These are phyloP conservation scores for Funneliformis mosseae DNA, from an alignment of 192 early-diverging fungal species.

Conservation along the genomic window DNA sequence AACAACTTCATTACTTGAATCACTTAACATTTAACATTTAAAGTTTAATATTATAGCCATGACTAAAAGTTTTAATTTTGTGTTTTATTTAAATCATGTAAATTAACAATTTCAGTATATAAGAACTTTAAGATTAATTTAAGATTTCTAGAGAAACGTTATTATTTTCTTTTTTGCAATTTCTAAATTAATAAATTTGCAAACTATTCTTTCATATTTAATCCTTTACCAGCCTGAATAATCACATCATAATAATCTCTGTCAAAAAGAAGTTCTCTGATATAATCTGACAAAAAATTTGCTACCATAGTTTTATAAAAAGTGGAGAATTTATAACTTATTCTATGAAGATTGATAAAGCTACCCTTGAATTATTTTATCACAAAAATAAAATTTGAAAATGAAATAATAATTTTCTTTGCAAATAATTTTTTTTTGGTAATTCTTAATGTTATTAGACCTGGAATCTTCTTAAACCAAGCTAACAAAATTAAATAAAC, in stretches of 20 bases:
- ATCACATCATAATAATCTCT: slow-evolving; percentile 18
- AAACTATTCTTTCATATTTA: background rate
- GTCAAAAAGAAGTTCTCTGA: background rate
- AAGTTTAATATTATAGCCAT: background rate
- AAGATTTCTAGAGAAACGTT: slow-evolving; percentile 8
- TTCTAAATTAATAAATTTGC: slow-evolving; percentile 8
- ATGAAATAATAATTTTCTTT: no score
- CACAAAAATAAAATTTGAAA: no score
- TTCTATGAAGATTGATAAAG: no score
- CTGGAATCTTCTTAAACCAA: no score
- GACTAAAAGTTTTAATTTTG: background rate
- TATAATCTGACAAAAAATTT: slow-evolving; percentile 35
- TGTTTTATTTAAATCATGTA: background rate
- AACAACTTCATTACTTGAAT: background rate
- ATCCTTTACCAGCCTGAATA: background rate
- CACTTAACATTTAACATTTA: background rate
- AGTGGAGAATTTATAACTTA: no score
- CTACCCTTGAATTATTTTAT: no score
- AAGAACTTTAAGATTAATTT: slow-evolving; percentile 7
- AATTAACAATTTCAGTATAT: slow-evolving; percentile 7
- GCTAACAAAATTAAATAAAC: no score
- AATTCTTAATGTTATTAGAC: no score
- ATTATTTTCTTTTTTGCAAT: background rate
- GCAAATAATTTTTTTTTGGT: no score
- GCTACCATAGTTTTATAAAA: no score